Evolutionary conservation across 129 eudicot genomes (phyloP).

Genomic region (Cynara cardunculus): DNA sequence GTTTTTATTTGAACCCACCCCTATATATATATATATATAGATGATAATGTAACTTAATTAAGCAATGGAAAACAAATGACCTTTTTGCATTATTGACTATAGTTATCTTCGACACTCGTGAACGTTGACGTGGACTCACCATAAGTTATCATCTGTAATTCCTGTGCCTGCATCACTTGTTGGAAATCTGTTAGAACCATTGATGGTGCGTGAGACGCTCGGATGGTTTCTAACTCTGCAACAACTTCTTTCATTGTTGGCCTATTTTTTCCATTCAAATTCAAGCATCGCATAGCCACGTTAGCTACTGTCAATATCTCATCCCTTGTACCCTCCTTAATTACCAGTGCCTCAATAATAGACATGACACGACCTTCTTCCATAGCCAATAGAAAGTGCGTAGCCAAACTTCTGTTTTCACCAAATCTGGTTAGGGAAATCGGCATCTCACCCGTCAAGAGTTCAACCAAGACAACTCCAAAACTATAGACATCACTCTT

Average conservation of each 20-base stretch:
- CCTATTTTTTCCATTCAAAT: constrained; percentile 23
- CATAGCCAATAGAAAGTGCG: constrained; percentile 21
- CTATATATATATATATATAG: too few relatives aligned
- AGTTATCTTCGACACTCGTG: not conserved
- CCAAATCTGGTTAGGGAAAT: constrained; percentile 11
- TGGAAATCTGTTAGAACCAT: not conserved
- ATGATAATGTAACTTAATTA: not conserved
- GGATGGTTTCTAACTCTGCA: constrained; percentile 15
- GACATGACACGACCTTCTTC: constrained; percentile 26
- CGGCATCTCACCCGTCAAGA: constrained; percentile 23
- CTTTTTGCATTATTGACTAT: not conserved
- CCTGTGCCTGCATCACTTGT: not conserved
- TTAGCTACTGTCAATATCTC: constrained; percentile 14
- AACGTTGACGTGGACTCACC: constrained; percentile 3
- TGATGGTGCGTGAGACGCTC: constrained; percentile 1
- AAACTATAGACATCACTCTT: constrained; percentile 35
- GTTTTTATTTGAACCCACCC: too few relatives aligned
- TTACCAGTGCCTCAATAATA: constrained; percentile 17
- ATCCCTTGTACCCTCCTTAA: constrained; percentile 3
- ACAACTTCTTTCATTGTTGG: constrained; percentile 34
- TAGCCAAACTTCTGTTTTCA: constrained; percentile 13
- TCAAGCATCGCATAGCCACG: constrained; percentile 20
- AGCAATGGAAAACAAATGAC: too few relatives aligned
- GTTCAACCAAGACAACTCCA: constrained; percentile 27
- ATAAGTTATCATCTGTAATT: not conserved